phyloP scores from a whole-genome alignment of 345 rosid genomes.

The Salix suchowensis region DNA sequence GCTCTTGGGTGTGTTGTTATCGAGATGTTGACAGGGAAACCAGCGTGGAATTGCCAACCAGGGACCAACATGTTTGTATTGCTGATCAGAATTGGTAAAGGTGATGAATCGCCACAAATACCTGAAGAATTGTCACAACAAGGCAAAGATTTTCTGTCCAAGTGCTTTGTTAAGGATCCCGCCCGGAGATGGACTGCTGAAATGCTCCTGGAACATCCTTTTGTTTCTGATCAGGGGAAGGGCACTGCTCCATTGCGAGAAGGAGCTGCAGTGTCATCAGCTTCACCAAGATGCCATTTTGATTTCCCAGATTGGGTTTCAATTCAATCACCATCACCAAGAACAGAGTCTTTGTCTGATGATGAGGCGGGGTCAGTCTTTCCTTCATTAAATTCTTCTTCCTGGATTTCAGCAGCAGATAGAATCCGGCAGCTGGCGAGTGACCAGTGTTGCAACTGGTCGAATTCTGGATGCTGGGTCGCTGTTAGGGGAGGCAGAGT shows the following conservation, averaged over 20 bases:
- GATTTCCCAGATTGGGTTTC: conserved; percentile 18
- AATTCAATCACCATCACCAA: conserved; percentile 9
- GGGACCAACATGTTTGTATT: conserved; percentile 7
- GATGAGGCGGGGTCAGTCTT: background rate
- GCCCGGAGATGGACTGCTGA: conserved; percentile 33
- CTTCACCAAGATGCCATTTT: conserved; percentile 20
- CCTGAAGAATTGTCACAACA: conserved; percentile 21
- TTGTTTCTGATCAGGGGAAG: background rate
- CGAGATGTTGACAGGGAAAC: conserved; percentile 37
- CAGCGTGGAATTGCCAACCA: conserved; percentile 21
- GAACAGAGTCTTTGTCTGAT: conserved; percentile 5
- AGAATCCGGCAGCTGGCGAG: conserved; percentile 19
- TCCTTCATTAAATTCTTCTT: conserved; percentile 1
- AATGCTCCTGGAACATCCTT: conserved; percentile 32
- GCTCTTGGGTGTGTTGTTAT: conserved; percentile 32
- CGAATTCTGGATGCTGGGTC: conserved; percentile 9
- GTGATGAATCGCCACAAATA: conserved; percentile 19
- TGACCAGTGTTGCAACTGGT: conserved; percentile 12
- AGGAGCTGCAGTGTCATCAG: background rate
- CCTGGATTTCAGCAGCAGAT: background rate
- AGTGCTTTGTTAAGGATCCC: conserved; percentile 29
- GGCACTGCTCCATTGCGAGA: conserved; percentile 6
- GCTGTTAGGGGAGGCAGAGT: conserved; percentile 14
- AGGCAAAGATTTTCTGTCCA: conserved; percentile 30
- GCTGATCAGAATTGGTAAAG: conserved; percentile 15